Evolutionary conservation across 352 stramenopile species (phyloP), one percentile per base, ranked within the genome.

Genomic region (Phytophthora citricola): DNA sequence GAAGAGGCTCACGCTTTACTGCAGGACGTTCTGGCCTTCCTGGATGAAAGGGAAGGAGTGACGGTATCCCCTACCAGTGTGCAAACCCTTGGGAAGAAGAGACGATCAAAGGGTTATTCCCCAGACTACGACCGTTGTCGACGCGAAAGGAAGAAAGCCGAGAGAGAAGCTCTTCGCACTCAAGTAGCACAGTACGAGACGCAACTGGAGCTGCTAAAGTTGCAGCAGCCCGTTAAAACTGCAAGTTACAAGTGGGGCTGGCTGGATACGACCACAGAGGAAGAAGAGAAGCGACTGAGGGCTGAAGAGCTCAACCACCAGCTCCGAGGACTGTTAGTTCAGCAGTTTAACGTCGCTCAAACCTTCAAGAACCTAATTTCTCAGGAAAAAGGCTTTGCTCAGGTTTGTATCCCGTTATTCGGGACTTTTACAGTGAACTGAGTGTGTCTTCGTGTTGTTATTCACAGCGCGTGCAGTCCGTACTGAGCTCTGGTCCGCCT

Each of bases 281-380:
- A 71, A 56, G 63, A 63, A 11, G 34, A 55, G 6, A 71, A 63
- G 39, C 57, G 49, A 45, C 43, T 31, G 9, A 36, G 54, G 38
- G 49, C 63, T 12, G 43, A 71, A 43, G 31, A 63, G 20, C 34
- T 71, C 9, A 71, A 71, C n/a, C 26, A 54, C 6, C 49, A 63
- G 39, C 40, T 71, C 1, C 49, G 29, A 45, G 50, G 36, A 2
- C 27, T 66, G 5, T 2, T 71, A 14, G 12, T 49, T 24, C 41
- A 71, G 9, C 55, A 59, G 7, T 22, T 66, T 5, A 45, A 40
- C 9, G 36, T 47, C 22, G 31, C 53, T 7, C 7, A 60, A 15
- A 38, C 15, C 2, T 44, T 65, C 22, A 40, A 22, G 20, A 29
- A 20, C 3, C n/a, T 70, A 2, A 20, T 65, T 1, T 8, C 1